Conservation (phyloP, 257 asterid genomes). For the Jaltomata sinuosa region DNA sequence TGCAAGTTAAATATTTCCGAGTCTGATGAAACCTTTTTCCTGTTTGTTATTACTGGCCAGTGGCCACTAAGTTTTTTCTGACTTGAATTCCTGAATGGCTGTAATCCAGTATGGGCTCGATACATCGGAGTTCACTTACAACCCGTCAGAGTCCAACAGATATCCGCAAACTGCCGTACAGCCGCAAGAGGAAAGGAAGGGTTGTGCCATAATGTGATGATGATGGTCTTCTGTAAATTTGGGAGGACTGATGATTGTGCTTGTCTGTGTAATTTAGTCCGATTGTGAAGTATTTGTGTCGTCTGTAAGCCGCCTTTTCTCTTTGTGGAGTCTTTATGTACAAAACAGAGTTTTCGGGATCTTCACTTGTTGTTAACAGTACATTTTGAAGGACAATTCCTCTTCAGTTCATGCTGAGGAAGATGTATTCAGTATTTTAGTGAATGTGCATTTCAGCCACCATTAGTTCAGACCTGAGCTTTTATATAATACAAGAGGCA, state of each 20-base stretch:
- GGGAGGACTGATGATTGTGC: constrained; percentile 2
- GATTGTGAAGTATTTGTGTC: constrained; percentile 26
- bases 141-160: constrained; percentile 78
- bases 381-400: neutral
- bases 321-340: constrained; percentile 2
- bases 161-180: constrained; percentile 52
- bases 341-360: constrained; percentile 7
- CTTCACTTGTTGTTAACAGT: constrained; percentile 2
- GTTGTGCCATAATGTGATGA: constrained; percentile 81
- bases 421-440: too few relatives aligned
- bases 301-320: constrained; percentile 2
- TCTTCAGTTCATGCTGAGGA: neutral
- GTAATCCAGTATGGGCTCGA: constrained; percentile 86
- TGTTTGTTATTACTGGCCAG: neutral
- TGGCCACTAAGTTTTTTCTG: neutral
- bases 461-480: too few relatives aligned
- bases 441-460: too few relatives aligned
- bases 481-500: too few relatives aligned
- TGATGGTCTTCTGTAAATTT: constrained; percentile 6
- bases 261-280: constrained; percentile 1
- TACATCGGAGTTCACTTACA: constrained; percentile 91
- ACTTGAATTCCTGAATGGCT: neutral
- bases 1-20: neutral
- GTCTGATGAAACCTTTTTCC: neutral
- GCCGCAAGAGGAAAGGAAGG: constrained; percentile 59